A percentile compares a stretch with the other conserved stretches of the same genome.
phyloP scores from a whole-genome alignment of 2,329 filamentous ascomycete genomes.

The Aureobasidium sp. region DNA sequence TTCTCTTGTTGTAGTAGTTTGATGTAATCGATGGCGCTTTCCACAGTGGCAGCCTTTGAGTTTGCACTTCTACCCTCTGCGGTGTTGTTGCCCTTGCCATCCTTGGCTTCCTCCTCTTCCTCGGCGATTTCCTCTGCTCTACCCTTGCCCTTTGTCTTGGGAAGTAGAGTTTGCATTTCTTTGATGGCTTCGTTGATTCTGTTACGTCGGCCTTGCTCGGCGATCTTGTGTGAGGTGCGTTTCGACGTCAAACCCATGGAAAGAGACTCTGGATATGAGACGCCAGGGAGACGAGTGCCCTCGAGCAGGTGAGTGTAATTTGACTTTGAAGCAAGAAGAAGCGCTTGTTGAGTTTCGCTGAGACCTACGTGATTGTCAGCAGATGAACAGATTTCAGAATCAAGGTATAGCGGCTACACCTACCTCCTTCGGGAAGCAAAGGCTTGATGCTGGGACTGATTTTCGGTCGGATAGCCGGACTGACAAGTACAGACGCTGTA shows the following conservation, averaged over 20 bases:
- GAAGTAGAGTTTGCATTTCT: conserved; percentile 82
- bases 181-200: conserved; percentile 90
- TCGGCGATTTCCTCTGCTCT: conserved; percentile 26
- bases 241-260: conserved; percentile 94
- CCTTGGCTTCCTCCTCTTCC: conserved; percentile 33
- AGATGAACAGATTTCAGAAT: neutral
- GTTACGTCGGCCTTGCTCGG: conserved; percentile 90
- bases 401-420: conserved; percentile 22
- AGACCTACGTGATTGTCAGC: conserved; percentile 11
- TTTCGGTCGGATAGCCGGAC: conserved; percentile 75
- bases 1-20: conserved; percentile 61
- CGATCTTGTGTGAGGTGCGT: conserved; percentile 94
- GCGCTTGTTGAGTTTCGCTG: conserved; percentile 52
- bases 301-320: conserved; percentile 98
- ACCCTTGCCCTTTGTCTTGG: conserved; percentile 40
- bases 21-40: conserved; percentile 93
- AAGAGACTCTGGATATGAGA: conserved; percentile 75
- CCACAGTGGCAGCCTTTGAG: conserved; percentile 96
- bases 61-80: conserved; percentile 47
- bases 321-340: conserved; percentile 83
- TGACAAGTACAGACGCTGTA: conserved; percentile 61
- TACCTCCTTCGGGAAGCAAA: conserved; percentile 62
- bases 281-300: conserved; percentile 76
- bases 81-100: conserved; percentile 25
- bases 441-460: conserved; percentile 96